These are phyloP conservation scores for Fusarium sp. DNA, from an alignment of 2,329 filamentous ascomycete species.

Conservation along the genomic window DNA sequence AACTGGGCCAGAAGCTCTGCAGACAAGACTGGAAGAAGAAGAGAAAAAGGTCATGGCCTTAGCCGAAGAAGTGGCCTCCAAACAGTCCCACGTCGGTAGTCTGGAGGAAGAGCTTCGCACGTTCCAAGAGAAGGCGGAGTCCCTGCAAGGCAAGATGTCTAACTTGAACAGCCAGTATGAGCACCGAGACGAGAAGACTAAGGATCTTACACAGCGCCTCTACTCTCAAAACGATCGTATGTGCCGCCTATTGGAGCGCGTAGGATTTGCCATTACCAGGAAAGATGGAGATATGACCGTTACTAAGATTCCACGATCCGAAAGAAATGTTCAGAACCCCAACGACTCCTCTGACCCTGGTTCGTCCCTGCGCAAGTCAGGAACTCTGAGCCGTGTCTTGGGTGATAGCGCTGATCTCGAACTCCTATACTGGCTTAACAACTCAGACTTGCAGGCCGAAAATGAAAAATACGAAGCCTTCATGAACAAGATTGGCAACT, in stretches of 20 bases:
- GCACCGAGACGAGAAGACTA: conserved; percentile 75
- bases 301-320: conserved; percentile 72
- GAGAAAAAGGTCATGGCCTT: conserved; percentile 75
- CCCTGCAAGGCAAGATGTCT: conserved; percentile 61
- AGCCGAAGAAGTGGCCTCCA: conserved; percentile 75
- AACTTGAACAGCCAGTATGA: conserved; percentile 68
- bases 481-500: conserved; percentile 75
- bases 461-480: conserved; percentile 78
- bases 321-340: conserved; percentile 64
- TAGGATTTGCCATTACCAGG: conserved; percentile 84
- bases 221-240: conserved; percentile 87
- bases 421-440: conserved; percentile 84
- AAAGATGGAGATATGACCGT: conserved; percentile 78
- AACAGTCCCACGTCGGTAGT: conserved; percentile 78
- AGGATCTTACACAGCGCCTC: conserved; percentile 84
- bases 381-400: conserved; percentile 62
- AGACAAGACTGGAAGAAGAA: conserved; percentile 78
- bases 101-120: conserved; percentile 79
- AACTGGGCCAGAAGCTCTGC: conserved; percentile 81
- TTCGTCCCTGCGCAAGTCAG: conserved; percentile 63
- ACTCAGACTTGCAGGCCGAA: conserved; percentile 71
- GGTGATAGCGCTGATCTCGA: conserved; percentile 74
- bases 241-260: conserved; percentile 82
- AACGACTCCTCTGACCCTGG: conserved; percentile 67
- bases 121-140: conserved; percentile 71